Evolutionary conservation across 129 eudicot species (phyloP).

Genomic region (Erigeron canadensis): DNA sequence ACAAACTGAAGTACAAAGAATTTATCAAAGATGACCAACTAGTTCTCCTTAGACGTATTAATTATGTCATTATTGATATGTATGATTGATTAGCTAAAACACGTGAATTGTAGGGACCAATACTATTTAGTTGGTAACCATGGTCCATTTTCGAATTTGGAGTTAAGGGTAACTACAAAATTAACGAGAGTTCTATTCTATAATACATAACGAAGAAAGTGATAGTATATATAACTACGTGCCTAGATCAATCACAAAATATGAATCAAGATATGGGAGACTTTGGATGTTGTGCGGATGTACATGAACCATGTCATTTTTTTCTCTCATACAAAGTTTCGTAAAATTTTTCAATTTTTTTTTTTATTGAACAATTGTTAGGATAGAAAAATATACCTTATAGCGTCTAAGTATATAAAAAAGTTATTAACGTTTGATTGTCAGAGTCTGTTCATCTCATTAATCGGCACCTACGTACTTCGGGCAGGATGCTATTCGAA

Average conservation of each 20-base stretch:
- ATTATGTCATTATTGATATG: conserved; percentile 1
- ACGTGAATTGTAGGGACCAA: neutral
- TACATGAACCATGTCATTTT: neutral
- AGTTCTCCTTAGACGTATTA: neutral
- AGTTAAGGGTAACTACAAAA: neutral
- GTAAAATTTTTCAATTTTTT: too few species aligned
- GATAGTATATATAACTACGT: neutral
- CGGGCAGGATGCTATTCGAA: too few species aligned
- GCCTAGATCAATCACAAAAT: neutral
- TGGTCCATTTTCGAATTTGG: neutral
- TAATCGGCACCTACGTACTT: too few species aligned
- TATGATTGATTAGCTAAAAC: neutral
- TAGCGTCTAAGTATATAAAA: too few species aligned
- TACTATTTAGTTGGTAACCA: neutral
- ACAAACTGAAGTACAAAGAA: neutral
- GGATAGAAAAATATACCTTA: too few species aligned
- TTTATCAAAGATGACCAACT: neutral
- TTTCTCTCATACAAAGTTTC: neutral
- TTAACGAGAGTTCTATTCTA: neutral
- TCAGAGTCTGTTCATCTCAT: too few species aligned
- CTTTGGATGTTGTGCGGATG: neutral
- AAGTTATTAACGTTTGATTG: too few species aligned
- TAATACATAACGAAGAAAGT: neutral
- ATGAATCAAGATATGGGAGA: neutral
- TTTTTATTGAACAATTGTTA: too few species aligned